A percentile compares a stretch with the other conserved stretches of the same genome.
phyloP scores from a whole-genome alignment of 2,329 filamentous ascomycete genomes.

The Trichoderma polysporum region DNA sequence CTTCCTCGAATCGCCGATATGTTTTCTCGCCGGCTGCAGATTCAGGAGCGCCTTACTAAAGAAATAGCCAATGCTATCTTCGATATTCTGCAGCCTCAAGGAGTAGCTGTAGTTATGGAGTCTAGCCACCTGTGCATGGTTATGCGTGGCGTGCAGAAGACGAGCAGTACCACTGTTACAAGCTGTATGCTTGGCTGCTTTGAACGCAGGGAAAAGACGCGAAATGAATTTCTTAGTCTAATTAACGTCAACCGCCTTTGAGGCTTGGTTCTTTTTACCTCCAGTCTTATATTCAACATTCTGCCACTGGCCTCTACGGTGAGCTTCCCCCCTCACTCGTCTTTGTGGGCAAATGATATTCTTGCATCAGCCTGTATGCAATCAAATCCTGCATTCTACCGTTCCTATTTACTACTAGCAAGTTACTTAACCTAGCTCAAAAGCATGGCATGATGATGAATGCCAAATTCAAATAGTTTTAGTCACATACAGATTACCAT shows the following conservation, averaged over 20 bases:
- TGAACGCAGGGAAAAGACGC: slow-evolving; percentile 85
- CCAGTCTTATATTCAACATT: slow-evolving; percentile 14
- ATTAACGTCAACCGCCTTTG: slow-evolving; percentile 41
- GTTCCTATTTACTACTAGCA: background rate
- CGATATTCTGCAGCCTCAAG: slow-evolving; percentile 88
- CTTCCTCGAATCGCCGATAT: slow-evolving; percentile 94
- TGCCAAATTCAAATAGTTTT: background rate
- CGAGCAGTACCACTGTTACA: slow-evolving; percentile 83
- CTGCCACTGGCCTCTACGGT: background rate
- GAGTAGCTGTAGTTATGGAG: slow-evolving; percentile 97
- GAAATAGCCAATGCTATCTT: slow-evolving; percentile 96
- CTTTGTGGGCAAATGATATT: background rate
- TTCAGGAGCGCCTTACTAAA: slow-evolving; percentile 94
- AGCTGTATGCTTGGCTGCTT: slow-evolving; percentile 98
- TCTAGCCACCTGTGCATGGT: slow-evolving; percentile 97
- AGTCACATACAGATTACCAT: background rate
- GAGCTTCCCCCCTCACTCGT: slow-evolving; percentile 4
- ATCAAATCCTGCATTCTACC: background rate
- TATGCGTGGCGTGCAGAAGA: slow-evolving; percentile 97
- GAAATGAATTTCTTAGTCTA: slow-evolving; percentile 92
- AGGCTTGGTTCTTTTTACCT: background rate
- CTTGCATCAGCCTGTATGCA: background rate
- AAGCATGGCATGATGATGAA: background rate
- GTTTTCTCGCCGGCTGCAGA: slow-evolving; percentile 90
- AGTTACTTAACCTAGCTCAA: background rate